phyloP scores from a whole-genome alignment of 768 basidiomycete species.

The Russula emetica region DNA sequence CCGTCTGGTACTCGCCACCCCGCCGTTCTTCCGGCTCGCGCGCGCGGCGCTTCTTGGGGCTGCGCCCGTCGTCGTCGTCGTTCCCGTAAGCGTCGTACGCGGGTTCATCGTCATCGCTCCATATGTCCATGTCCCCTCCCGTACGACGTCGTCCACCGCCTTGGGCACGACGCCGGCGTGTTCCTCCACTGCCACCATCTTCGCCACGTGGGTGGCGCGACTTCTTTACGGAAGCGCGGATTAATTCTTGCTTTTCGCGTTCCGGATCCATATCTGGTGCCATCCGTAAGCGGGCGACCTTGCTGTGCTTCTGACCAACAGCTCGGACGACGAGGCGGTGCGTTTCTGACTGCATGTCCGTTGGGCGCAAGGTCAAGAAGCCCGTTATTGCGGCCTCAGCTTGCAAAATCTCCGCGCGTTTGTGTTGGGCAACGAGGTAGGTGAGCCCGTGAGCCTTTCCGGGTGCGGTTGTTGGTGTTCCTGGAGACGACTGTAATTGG shows the following conservation, averaged over 20 bases:
- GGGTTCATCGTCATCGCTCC: slow-evolving; percentile 68
- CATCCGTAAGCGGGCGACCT: slow-evolving; percentile 73
- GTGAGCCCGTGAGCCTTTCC: slow-evolving; percentile 70
- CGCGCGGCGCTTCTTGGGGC: slow-evolving; percentile 43
- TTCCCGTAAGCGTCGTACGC: slow-evolving; percentile 35
- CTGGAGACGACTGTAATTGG: slow-evolving; percentile 37
- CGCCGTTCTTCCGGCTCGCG: slow-evolving; percentile 45
- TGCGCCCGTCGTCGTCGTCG: slow-evolving; percentile 44
- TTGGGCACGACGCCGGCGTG: slow-evolving; percentile 40
- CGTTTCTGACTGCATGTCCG: slow-evolving; percentile 86
- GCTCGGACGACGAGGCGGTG: slow-evolving; percentile 85
- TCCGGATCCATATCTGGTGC: slow-evolving; percentile 78
- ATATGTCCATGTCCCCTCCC: slow-evolving; percentile 43
- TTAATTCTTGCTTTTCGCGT: slow-evolving; percentile 62
- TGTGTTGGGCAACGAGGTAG: slow-evolving; percentile 87
- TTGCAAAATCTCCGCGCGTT: slow-evolving; percentile 81
- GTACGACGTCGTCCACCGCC: slow-evolving; percentile 35
- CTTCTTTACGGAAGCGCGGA: slow-evolving; percentile 61
- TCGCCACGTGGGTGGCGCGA: slow-evolving; percentile 54
- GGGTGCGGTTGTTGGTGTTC: slow-evolving; percentile 22
- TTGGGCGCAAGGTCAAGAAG: slow-evolving; percentile 77
- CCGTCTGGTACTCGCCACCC: slow-evolving; percentile 71
- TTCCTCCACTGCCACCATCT: slow-evolving; percentile 44
- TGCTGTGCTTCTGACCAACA: slow-evolving; percentile 80
- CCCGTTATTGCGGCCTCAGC: slow-evolving; percentile 80